Evolutionary conservation across 495 filamentous ascomycete species (phyloP).

Genomic region (Chaetomium tenue): DNA sequence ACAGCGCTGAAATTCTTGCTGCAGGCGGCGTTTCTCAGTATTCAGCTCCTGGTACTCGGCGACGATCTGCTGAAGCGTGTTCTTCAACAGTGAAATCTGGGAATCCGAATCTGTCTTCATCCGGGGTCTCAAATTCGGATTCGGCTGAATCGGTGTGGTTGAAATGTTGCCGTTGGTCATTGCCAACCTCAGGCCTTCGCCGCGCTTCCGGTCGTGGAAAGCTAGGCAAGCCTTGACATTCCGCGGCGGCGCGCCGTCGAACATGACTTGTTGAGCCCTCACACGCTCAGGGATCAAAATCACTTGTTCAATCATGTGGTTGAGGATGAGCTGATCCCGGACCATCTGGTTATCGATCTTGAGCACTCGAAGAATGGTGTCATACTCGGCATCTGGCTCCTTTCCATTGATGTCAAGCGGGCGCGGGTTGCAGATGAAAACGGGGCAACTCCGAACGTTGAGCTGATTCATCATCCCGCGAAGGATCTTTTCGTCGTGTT

Average conservation of each 20-base stretch:
- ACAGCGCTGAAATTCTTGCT: slow-evolving; percentile 56
- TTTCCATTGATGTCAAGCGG: slow-evolving; percentile 60
- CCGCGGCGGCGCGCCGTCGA: slow-evolving; percentile 55
- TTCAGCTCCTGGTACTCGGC: slow-evolving; percentile 41
- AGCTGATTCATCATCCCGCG: slow-evolving; percentile 59
- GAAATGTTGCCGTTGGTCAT: slow-evolving; percentile 45
- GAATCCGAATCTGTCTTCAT: slow-evolving; percentile 78
- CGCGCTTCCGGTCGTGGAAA: slow-evolving; percentile 56
- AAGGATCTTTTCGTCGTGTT: slow-evolving; percentile 64
- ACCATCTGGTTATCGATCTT: slow-evolving; percentile 79
- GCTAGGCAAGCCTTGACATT: slow-evolving; percentile 73
- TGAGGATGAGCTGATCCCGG: slow-evolving; percentile 78
- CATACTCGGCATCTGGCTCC: slow-evolving; percentile 69
- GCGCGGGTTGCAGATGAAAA: slow-evolving; percentile 63
- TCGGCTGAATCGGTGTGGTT: slow-evolving; percentile 36
- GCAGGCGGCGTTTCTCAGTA: slow-evolving; percentile 47
- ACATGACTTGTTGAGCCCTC: slow-evolving; percentile 69
- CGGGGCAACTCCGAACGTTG: slow-evolving; percentile 52
- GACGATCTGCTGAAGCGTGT: slow-evolving; percentile 44
- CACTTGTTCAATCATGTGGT: slow-evolving; percentile 77
- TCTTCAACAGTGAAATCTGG: slow-evolving; percentile 57
- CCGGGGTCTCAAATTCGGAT: slow-evolving; percentile 49
- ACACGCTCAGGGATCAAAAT: slow-evolving; percentile 67
- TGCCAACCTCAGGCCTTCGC: slow-evolving; percentile 63
- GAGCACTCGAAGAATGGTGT: slow-evolving; percentile 75